Base-by-base conservation (phyloP, 2,329 filamentous ascomycete genomes). In the Neopestalotiopsis clavispora region DNA sequence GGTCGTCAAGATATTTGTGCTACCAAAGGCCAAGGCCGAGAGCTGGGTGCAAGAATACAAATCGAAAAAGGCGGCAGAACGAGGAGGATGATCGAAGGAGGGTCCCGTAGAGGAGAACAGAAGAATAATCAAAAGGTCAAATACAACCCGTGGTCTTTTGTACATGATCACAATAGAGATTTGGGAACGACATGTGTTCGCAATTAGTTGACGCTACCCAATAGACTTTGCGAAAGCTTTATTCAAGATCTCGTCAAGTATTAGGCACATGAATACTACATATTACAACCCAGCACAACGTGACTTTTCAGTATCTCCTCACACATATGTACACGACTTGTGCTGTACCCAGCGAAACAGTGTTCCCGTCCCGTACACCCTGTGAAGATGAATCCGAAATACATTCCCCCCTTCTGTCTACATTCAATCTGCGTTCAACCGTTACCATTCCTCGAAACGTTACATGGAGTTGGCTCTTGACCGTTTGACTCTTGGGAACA, bases 41-140 rank as follows among this genome's bases (percentile, higher is more conserved):
- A 86, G 79, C n/a, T 99, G 95, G 91, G 90, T 97, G 45, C 87
- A 89, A 71, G 92, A 96, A 74, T 95, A 94, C 79, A 98, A 98
- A 84, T 87, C 84, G 75, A 90, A 93, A 78, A 93, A 89, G 80
- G 86, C 84, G 3, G 83, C 81, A 3, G 84, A 85, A 76, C 84
- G 74, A 70, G 75, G 77, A 75, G 61, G 72, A 71, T 71, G 69
- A 28, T 60, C 64, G 58, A 65, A 68, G 42, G 34, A 68, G 42
- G 34, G 65, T 59, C 40, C n/a, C 17, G 60, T 65, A 52, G 40
- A 69, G 70, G 66, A 10, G 38, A 4, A 58, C 56, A 68, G 60
- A 56, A 69, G 62, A 62, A 71, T 65, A 57, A 69, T 58, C 45
- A 69, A 52, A 66, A 60, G 17, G 65, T 7, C 10, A 38, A 38